Evolutionary conservation across 208 protist species (phyloP).

Genomic region (Crithidia bombi): DNA sequence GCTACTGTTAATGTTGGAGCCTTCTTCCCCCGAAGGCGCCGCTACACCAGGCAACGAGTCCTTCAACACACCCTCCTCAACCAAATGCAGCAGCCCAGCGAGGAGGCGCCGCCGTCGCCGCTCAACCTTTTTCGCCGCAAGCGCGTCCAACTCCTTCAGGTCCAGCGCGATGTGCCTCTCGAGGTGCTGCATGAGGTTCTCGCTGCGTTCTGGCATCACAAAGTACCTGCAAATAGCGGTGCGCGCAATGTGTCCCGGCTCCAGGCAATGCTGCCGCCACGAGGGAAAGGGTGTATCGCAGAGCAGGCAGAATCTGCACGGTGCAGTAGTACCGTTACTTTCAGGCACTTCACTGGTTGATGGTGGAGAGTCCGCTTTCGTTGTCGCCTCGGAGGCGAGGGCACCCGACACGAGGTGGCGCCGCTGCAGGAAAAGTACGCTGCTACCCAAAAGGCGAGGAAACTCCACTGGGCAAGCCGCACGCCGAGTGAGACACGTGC

Average conservation of each 20-base stretch:
- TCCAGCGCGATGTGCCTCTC: slow-evolving; percentile 80
- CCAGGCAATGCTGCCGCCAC: slow-evolving; percentile 47
- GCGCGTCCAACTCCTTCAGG: slow-evolving; percentile 66
- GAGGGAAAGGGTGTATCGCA: slow-evolving; percentile 37
- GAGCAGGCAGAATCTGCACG: slow-evolving; percentile 39
- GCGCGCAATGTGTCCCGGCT: slow-evolving; percentile 57
- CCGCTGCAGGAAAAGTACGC: too few relatives aligned
- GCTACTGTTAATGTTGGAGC: too few relatives aligned
- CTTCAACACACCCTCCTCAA: slow-evolving; percentile 45
- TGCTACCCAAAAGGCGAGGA: too few relatives aligned
- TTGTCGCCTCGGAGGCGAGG: too few relatives aligned
- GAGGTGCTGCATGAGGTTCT: slow-evolving; percentile 65
- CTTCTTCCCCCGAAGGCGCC: not conserved
- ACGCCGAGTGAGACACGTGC: too few relatives aligned
- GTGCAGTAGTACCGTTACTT: too few relatives aligned
- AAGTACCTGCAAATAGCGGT: slow-evolving; percentile 59
- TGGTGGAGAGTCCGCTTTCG: too few relatives aligned
- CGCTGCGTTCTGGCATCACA: slow-evolving; percentile 56
- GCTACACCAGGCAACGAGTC: slow-evolving; percentile 41
- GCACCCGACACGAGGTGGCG: too few relatives aligned
- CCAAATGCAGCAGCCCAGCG: slow-evolving; percentile 62
- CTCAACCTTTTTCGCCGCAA: slow-evolving; percentile 51
- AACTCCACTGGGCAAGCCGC: too few relatives aligned
- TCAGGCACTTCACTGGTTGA: too few relatives aligned
- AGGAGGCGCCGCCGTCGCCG: slow-evolving; percentile 62